A percentile compares a stretch with the other conserved stretches of the same genome.
These are phyloP conservation scores for Zygosaccharomyces bisporus DNA, from an alignment of 805 yeast genomes.

Conservation along the genomic window DNA sequence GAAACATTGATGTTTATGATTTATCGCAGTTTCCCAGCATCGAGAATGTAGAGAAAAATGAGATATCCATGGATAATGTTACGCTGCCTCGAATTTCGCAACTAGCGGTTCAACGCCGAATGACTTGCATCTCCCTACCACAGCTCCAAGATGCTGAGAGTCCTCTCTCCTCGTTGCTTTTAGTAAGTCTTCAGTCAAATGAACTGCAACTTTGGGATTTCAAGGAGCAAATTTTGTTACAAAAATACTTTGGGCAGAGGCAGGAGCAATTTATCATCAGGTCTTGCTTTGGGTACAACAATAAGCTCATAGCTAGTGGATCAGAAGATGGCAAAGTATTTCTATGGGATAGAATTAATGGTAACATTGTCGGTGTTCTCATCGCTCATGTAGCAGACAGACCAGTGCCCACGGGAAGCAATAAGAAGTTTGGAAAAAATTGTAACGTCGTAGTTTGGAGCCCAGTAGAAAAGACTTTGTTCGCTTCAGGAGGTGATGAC, in stretches of 20 bases:
- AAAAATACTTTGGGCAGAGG: conserved; percentile 66
- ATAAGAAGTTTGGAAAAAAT: conserved; percentile 29
- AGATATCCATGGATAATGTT: conserved; percentile 25
- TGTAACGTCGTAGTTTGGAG: conserved; percentile 84
- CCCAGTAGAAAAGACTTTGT: conserved; percentile 43
- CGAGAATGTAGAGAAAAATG: conserved; percentile 13
- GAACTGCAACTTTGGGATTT: conserved; percentile 83
- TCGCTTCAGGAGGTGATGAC: conserved; percentile 89
- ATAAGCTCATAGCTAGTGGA: conserved; percentile 72
- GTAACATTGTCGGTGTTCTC: conserved; percentile 51
- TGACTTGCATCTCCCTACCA: conserved; percentile 64
- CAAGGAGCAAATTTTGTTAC: conserved; percentile 50
- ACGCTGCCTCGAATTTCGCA: conserved; percentile 39
- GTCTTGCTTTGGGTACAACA: conserved; percentile 70
- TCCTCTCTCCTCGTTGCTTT: conserved; percentile 34
- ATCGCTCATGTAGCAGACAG: conserved; percentile 28
- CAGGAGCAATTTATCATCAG: conserved; percentile 69
- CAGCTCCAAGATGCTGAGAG: conserved; percentile 7
- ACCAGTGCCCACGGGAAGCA: conserved; percentile 15
- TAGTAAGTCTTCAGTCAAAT: conserved; percentile 67
- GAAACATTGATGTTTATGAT: conserved; percentile 58
- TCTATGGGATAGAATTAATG: conserved; percentile 72
- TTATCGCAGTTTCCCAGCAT: conserved; percentile 33
- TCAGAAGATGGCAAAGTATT: conserved; percentile 76
- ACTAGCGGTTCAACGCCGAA: conserved; percentile 50